Percentiles rank a stretch among this genome's conserved stretches.
These are phyloP conservation scores for Aureobasidium pullulans DNA, from an alignment of 2,329 filamentous ascomycete species.

Conservation along the genomic window DNA sequence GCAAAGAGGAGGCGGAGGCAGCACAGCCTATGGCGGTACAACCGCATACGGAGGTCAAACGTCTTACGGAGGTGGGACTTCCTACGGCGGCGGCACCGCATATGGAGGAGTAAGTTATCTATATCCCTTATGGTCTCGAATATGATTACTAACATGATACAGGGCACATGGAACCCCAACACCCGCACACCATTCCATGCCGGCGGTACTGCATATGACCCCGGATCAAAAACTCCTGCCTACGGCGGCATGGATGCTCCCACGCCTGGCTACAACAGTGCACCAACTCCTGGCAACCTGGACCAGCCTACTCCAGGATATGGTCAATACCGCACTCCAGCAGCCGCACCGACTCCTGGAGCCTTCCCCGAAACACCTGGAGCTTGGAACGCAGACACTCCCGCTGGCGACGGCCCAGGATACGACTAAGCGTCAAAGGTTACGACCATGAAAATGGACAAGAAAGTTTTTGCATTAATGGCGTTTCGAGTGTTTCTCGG, in stretches of 20 bases:
- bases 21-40: conserved; percentile 38
- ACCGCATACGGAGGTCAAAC: conserved; percentile 64
- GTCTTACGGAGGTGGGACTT: conserved; percentile 54
- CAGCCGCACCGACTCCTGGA: conserved; percentile 51
- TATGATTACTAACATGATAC: conserved; percentile 16
- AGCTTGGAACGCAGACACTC: conserved; percentile 51
- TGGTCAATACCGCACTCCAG: conserved; percentile 33
- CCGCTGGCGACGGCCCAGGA: conserved; percentile 38
- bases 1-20: conserved; percentile 29
- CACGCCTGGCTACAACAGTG: conserved; percentile 34
- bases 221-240: conserved; percentile 19
- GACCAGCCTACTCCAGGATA: conserved; percentile 33
- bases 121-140: not conserved
- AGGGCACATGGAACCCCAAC: conserved; percentile 32
- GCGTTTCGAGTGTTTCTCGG: not conserved
- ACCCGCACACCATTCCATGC: conserved; percentile 58
- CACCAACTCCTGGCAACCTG: conserved; percentile 32
- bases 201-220: conserved; percentile 55
- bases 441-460: not conserved
- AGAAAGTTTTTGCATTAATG: not conserved
- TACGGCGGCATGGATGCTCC: conserved; percentile 62
- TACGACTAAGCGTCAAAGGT: conserved; percentile 29
- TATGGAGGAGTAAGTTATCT: conserved; percentile 28
- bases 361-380: conserved; percentile 46
- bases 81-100: conserved; percentile 44